A percentile compares a stretch with the other conserved stretches of the same genome.
Conservation (phyloP, 2,329 filamentous ascomycete species). For the Macrophomina phaseolina region DNA sequence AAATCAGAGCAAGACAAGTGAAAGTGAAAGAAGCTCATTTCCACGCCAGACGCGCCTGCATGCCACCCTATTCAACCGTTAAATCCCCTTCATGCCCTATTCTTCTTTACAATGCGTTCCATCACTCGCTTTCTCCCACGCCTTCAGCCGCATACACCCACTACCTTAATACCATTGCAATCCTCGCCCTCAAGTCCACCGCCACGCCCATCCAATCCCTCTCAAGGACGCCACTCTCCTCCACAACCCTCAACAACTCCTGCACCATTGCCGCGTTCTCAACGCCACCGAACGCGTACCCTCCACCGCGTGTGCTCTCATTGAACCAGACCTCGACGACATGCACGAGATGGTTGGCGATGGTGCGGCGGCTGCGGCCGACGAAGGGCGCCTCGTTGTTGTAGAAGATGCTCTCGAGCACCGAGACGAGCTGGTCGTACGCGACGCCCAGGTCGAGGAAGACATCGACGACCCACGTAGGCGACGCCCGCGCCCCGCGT, state of each 20-base stretch:
- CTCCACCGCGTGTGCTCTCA: conserved; percentile 60
- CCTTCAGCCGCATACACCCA: not conserved
- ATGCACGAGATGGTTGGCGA: conserved; percentile 68
- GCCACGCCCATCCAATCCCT: conserved; percentile 42
- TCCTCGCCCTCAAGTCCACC: conserved; percentile 26
- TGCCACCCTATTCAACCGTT: too few relatives aligned
- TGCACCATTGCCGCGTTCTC: conserved; percentile 57
- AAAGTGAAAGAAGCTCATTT: too few relatives aligned
- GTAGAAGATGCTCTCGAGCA: conserved; percentile 71
- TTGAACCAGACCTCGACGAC: conserved; percentile 66
- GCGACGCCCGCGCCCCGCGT: conserved; percentile 49
- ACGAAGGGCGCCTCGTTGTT: conserved; percentile 69
- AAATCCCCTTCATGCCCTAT: too few relatives aligned
- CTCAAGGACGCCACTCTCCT: conserved; percentile 50
- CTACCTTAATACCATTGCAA: conserved; percentile 23
- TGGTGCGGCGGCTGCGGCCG: conserved; percentile 60
- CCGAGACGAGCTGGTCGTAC: conserved; percentile 65
- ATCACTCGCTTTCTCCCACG: too few relatives aligned
- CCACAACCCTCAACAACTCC: conserved; percentile 48
- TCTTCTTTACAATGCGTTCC: too few relatives aligned
- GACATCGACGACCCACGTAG: conserved; percentile 68
- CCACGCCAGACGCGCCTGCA: too few relatives aligned
- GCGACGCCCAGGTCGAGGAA: conserved; percentile 68
- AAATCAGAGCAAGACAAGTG: too few relatives aligned
- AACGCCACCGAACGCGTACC: conserved; percentile 64